Conservation (phyloP, 108 stramenopile species). For the Chaetoceros muelleri region DNA sequence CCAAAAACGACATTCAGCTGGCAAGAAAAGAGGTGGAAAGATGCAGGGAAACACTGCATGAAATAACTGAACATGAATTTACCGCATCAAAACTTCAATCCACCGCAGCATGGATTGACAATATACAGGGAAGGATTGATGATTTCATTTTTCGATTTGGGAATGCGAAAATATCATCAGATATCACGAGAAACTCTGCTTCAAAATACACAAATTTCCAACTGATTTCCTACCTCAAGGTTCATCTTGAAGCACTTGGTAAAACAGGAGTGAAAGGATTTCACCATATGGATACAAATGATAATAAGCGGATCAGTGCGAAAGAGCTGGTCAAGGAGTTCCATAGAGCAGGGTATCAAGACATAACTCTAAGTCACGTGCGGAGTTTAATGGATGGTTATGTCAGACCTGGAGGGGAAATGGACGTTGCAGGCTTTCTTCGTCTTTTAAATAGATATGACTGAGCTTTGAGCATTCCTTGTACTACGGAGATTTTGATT, state of each 20-base stretch:
- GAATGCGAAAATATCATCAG: background rate
- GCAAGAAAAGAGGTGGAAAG: background rate
- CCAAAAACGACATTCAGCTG: background rate
- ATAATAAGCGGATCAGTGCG: background rate
- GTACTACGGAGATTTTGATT: too few relatives aligned
- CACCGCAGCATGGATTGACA: background rate
- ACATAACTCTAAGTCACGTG: background rate
- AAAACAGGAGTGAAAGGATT: background rate
- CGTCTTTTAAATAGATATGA: background rate
- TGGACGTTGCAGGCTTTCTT: background rate
- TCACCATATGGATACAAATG: background rate
- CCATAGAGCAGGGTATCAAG: background rate
- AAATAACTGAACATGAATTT: background rate
- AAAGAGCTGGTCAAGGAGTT: background rate
- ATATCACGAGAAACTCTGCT: background rate
- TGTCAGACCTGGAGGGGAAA: background rate
- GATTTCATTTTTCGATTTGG: background rate
- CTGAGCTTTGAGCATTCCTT: too few relatives aligned
- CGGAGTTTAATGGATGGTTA: background rate
- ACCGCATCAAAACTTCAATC: background rate
- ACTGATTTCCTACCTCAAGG: background rate
- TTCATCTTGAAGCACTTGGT: background rate
- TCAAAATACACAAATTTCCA: background rate
- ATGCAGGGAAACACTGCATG: background rate
- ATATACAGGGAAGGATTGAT: background rate